Base-by-base conservation (phyloP, 129 eudicot genomes). In the Artemisia annua region DNA sequence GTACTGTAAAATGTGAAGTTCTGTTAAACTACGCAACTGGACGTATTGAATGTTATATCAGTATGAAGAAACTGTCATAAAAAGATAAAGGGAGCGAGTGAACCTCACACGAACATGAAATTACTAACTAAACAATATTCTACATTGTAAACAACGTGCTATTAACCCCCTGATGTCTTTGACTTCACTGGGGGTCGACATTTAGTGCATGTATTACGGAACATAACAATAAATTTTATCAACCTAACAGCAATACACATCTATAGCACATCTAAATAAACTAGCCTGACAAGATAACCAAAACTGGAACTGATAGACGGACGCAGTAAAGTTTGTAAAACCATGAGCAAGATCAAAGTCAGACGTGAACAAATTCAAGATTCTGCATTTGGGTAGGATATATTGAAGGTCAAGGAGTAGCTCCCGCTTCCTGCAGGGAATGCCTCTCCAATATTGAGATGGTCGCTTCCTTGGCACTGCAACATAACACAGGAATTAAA, bases 401-500 rank as follows among this genome's bases (percentile, higher is more conserved):
- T n/a, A n/a, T 44, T 16, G n/a, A 44, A 50, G 30, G 66, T 75
- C 63, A 80, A 44, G 70, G 57, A 54, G 58, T 73, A 64, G 73
- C 44, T 61, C 19, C 71, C 49, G 51, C 86, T 78, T 87, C 88
- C 5, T 59, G 56, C 10, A 92, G 83, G 70, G 82, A 79, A 78
- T 87, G 74, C 72, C 79, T 82, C 82, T 85, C 82, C 44, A 92
- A 83, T 64, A 89, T 86, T 18, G 79, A 82, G 48, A 85, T 44
- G 0, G 98, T 92, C 76, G 85, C 95, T 62, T 87, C 92, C 77
- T 72, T 67, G 48, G 98, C 98, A 79, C 98, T 92, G 86, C 75
- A 19, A 72, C 28, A 64, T 72, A 79, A 74, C 9, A 75, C 64
- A 64, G 30, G 13, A 72, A 9, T 48, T 15, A 44, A 53, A 57